Evolutionary conservation across 2,329 filamentous ascomycete species (phyloP).

Genomic region (Clonostachys sp.): DNA sequence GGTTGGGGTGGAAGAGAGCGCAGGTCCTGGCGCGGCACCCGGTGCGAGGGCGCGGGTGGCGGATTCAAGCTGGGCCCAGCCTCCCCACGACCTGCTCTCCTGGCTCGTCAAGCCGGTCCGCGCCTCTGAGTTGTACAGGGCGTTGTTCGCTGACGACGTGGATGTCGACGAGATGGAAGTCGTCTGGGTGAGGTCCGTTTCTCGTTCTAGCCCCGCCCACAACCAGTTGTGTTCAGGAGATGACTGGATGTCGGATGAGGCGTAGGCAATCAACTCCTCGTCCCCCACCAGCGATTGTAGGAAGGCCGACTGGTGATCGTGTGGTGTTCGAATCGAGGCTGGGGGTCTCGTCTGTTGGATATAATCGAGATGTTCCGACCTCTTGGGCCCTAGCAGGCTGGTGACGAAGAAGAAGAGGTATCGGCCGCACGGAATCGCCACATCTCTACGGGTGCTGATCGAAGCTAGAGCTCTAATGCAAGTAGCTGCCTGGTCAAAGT

Average conservation of each 20-base stretch:
- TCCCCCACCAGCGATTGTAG: slow-evolving; percentile 46
- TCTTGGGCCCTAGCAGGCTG: slow-evolving; percentile 49
- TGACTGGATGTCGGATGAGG: slow-evolving; percentile 81
- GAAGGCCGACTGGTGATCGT: slow-evolving; percentile 18
- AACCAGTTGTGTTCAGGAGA: slow-evolving; percentile 76
- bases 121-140: slow-evolving; percentile 38
- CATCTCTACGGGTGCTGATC: slow-evolving; percentile 66
- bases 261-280: slow-evolving; percentile 84
- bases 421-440: slow-evolving; percentile 75
- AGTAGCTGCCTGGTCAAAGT: slow-evolving; percentile 66
- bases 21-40: background rate
- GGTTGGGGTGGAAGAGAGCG: slow-evolving; percentile 2
- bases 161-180: slow-evolving; percentile 13
- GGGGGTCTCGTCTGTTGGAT: slow-evolving; percentile 25
- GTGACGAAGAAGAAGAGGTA: slow-evolving; percentile 79
- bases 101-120: slow-evolving; percentile 49
- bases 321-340: slow-evolving; percentile 15
- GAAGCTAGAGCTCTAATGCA: slow-evolving; percentile 69
- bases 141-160: slow-evolving; percentile 3
- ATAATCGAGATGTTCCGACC: slow-evolving; percentile 36
- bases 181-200: slow-evolving; percentile 11
- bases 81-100: slow-evolving; percentile 67
- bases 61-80: slow-evolving; percentile 71
- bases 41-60: slow-evolving; percentile 19
- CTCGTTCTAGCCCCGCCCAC: slow-evolving; percentile 63